Conservation (phyloP, 306 rosid species). For the Carpinus viminea region DNA sequence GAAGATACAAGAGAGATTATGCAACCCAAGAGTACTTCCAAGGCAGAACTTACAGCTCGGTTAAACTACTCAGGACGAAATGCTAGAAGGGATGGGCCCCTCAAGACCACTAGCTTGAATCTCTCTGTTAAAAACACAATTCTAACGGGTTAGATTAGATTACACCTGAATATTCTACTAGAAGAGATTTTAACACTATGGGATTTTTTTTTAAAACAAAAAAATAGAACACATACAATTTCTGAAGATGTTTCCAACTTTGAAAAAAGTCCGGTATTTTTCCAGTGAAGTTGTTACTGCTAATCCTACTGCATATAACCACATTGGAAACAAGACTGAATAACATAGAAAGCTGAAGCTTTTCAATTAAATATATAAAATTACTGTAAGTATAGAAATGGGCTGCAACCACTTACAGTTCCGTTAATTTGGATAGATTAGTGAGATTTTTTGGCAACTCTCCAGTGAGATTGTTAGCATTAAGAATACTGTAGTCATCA, state of each 20-base stretch:
- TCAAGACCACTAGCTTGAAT: slow-evolving; percentile 36
- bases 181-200: not conserved
- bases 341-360: not conserved
- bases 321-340: not conserved
- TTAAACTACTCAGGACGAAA: slow-evolving; percentile 24
- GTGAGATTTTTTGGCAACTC: slow-evolving; percentile 17
- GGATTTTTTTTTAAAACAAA: no score
- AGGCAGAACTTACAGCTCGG: slow-evolving; percentile 27
- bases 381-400: not conserved
- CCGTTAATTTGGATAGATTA: slow-evolving; percentile 5
- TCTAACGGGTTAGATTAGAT: not conserved
- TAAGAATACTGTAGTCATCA: slow-evolving; percentile 19
- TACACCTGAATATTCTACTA: not conserved
- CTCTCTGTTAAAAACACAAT: slow-evolving; percentile 24
- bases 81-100: slow-evolving; percentile 33
- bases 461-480: slow-evolving; percentile 29
- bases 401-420: slow-evolving; percentile 6
- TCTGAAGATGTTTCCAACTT: slow-evolving; percentile 19
- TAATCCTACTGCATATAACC: slow-evolving; percentile 20
- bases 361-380: not conserved
- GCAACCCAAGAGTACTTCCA: not conserved
- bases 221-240: not conserved
- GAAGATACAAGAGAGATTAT: not conserved
- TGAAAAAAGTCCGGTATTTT: slow-evolving; percentile 25
- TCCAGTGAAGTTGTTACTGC: slow-evolving; percentile 44